Percentiles rank a stretch among this genome's conserved stretches.
phyloP scores from a whole-genome alignment of 2,329 filamentous ascomycete genomes.

The Camillea tinctor region DNA sequence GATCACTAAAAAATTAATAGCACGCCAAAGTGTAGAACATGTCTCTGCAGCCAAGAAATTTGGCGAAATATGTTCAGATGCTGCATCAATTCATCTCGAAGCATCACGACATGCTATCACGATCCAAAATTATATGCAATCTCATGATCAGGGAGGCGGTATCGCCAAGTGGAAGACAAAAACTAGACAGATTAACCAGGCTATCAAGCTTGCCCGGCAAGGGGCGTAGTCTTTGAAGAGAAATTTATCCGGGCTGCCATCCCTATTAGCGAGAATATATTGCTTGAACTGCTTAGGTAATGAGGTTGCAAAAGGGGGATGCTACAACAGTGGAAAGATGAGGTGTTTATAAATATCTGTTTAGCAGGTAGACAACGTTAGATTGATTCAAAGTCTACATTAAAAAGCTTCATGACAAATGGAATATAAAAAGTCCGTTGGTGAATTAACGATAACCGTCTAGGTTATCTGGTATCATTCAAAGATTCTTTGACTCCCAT shows the following conservation, averaged over 20 bases:
- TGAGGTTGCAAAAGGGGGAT: not conserved
- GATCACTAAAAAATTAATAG: conserved; percentile 3
- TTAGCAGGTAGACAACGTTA: too few species aligned
- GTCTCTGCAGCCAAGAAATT: not conserved
- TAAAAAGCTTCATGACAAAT: too few species aligned
- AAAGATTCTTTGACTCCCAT: too few species aligned
- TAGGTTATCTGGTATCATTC: too few species aligned
- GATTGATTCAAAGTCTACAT: too few species aligned
- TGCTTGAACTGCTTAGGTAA: not conserved
- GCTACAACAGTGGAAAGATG: not conserved
- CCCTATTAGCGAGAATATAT: not conserved
- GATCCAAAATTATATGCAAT: conserved; percentile 3
- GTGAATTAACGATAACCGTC: too few species aligned
- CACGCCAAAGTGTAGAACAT: not conserved
- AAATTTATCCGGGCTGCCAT: not conserved
- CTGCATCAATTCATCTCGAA: conserved; percentile 7
- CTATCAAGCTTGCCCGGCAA: not conserved
- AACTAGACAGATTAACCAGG: not conserved
- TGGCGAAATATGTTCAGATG: not conserved
- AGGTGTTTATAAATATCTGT: too few species aligned
- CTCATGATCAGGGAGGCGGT: not conserved
- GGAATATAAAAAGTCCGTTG: too few species aligned
- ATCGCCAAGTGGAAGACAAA: not conserved
- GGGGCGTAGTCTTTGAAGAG: not conserved
- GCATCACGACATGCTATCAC: conserved; percentile 9